Evolutionary conservation across 805 yeast species (phyloP), one percentile per base, ranked within the genome.

Genomic region (Candida coleopterorum): DNA sequence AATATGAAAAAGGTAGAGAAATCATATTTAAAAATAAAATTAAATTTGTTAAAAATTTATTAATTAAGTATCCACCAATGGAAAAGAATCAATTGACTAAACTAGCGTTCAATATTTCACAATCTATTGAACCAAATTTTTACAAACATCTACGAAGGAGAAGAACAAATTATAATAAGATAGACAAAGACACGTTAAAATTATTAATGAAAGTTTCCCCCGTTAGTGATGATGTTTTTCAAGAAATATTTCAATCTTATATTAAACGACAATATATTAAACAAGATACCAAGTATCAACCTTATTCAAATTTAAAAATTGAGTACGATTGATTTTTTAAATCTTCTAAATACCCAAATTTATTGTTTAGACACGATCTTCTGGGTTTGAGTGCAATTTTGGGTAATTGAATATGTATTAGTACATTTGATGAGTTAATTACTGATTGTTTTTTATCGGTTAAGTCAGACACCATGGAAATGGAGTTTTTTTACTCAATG

Each of bases 321-420:
- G 26, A 6, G 11, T 11, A 20, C 34, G 63, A 58, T 41, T 61
- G 67, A 34, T 52, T 64, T 18, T 63, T 48, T 7, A 50, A 43
- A 42, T 71, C 76, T 24, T 72, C 41, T 10, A 74, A 40, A 40
- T 71, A 66, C 4, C 67, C 72, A 28, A 56, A 37, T 15, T 27
- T 28, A 17, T 26, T 32, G 15, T 35, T 32, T 12, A 39, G 8
- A 3, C 27, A 29, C 12, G 39, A 18, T 28, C 32, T 42, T 6
- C 24, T 10, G 1, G 45, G 42, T 7, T 29, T 18, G 20, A 38
- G 33, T 20, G 37, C 10, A 6, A 25, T 18, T 4, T 23, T 15
- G 2, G 40, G 40, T 15, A 38, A 6, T 15, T 16, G 20, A 10
- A 34, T 21, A 15, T 32, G 32, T 11, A 26, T 18, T 4, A n/a